Percentiles rank a stretch among this genome's conserved stretches.
Conservation (phyloP, 2,329 filamentous ascomycete species). For the Beauveria caledonica region DNA sequence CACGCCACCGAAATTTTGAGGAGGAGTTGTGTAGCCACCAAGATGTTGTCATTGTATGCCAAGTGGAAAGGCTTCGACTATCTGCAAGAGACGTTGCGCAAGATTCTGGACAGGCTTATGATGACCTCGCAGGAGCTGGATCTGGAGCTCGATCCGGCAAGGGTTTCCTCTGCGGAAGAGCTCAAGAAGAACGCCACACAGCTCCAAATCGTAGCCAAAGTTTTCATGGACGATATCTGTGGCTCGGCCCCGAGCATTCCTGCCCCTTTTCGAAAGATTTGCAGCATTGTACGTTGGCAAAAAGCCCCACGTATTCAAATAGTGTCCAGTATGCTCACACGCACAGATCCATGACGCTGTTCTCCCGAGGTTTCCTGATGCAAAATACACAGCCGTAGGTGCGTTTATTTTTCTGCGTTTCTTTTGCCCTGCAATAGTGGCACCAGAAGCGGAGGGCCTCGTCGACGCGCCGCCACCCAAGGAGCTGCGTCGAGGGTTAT, state of each 20-base stretch:
- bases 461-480: constrained; percentile 53
- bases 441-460: constrained; percentile 60
- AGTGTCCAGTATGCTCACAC: constrained; percentile 12
- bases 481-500: constrained; percentile 58
- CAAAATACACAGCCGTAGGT: constrained; percentile 64
- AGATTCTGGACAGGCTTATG: constrained; percentile 58
- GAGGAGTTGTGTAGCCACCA: constrained; percentile 63
- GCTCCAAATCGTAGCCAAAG: constrained; percentile 58
- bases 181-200: constrained; percentile 59
- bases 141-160: constrained; percentile 57
- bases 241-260: constrained; percentile 55
- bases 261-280: constrained; percentile 57
- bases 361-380: constrained; percentile 55
- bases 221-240: constrained; percentile 64
- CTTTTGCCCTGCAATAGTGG: constrained; percentile 65
- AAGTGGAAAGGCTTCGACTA: constrained; percentile 63
- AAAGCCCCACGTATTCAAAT: too few species aligned
- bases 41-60: constrained; percentile 62
- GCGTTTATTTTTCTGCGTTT: constrained; percentile 65
- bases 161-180: constrained; percentile 52
- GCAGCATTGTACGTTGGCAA: constrained; percentile 47
- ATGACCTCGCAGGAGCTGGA: constrained; percentile 59
- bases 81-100: constrained; percentile 55
- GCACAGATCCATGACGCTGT: constrained; percentile 53
- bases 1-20: constrained; percentile 60